Conservation (phyloP, 2,329 filamentous ascomycete genomes). For the Diplocarpon mali region DNA sequence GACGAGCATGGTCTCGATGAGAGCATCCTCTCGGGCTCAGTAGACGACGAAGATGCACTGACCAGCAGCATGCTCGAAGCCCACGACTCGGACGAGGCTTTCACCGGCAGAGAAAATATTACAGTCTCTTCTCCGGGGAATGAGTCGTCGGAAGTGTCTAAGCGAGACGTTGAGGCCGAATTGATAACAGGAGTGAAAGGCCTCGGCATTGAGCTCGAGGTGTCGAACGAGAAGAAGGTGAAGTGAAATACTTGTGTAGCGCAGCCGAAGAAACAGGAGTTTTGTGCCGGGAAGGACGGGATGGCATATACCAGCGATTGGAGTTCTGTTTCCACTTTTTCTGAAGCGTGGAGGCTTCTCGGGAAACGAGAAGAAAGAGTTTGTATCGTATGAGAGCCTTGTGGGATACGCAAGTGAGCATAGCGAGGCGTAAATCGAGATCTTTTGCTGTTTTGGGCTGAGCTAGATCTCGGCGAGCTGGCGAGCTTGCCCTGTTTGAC, state of each 20-base stretch:
- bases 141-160: neutral
- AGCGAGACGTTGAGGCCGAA: conserved; percentile 42
- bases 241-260: neutral
- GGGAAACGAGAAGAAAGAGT: too few relatives aligned
- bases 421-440: too few relatives aligned
- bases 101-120: conserved; percentile 11
- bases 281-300: neutral
- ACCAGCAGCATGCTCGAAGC: conserved; percentile 24
- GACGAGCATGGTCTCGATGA: conserved; percentile 25
- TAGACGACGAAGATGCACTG: conserved; percentile 21
- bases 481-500: too few relatives aligned
- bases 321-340: neutral
- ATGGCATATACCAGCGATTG: conserved; percentile 4
- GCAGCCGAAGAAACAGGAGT: neutral
- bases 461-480: too few relatives aligned
- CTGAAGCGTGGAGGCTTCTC: too few relatives aligned
- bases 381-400: too few relatives aligned
- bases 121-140: neutral
- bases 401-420: too few relatives aligned
- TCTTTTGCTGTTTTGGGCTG: too few relatives aligned
- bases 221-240: conserved; percentile 9
- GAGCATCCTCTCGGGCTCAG: conserved; percentile 20
- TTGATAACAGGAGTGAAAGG: conserved; percentile 49
- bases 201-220: conserved; percentile 35
- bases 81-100: conserved; percentile 27